Percentiles rank a stretch among this genome's conserved stretches.
phyloP scores from a whole-genome alignment of 208 protist species.

The Acanthamoeba lenticulata region DNA sequence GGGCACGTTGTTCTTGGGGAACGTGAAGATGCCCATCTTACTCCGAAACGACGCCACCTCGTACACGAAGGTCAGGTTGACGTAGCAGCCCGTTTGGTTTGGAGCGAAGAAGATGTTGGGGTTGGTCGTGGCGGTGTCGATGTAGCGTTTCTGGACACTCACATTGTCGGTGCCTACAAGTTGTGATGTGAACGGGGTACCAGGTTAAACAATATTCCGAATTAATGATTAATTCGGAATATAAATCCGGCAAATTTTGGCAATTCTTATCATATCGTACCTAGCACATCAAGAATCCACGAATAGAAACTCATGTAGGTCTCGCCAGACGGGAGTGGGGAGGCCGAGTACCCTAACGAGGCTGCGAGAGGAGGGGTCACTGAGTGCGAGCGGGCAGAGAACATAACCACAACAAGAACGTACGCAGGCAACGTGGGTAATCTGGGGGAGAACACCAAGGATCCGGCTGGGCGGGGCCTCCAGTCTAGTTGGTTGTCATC shows the following conservation, averaged over 20 bases:
- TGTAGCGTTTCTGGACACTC: not conserved
- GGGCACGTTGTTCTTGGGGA: not conserved
- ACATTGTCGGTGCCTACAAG: not conserved
- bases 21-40: not conserved
- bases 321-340: not conserved
- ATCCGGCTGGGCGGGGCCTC: no score
- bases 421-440: no score
- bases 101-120: not conserved
- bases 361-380: no score
- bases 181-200: no score
- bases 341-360: no score
- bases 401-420: no score
- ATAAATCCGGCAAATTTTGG: not conserved
- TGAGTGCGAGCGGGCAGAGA: no score
- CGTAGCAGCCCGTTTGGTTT: not conserved
- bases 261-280: not conserved
- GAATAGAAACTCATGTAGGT: not conserved
- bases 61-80: not conserved
- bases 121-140: not conserved
- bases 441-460: no score
- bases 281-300: not conserved
- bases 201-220: not conserved
- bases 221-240: no score
- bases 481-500: no score
- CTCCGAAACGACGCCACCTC: not conserved